Evolutionary conservation across 1,139 yeast species (phyloP).

Genomic region (Geotrichum candidum): DNA sequence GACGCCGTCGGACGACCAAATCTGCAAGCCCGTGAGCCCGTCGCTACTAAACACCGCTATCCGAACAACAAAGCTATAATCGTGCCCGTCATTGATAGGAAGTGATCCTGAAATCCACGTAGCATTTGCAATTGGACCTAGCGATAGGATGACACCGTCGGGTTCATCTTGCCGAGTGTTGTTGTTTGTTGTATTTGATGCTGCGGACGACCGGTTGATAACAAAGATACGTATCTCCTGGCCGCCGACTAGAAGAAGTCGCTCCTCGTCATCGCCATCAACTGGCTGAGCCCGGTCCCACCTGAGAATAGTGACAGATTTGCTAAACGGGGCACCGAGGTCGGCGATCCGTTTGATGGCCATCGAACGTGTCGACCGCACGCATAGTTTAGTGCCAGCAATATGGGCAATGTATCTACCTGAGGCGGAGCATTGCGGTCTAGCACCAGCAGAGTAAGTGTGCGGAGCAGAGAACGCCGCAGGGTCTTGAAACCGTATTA

Average conservation of each 20-base stretch:
- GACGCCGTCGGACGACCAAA: conserved; percentile 11
- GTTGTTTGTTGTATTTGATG: background rate
- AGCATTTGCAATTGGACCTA: conserved; percentile 10
- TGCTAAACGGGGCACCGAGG: conserved; percentile 9
- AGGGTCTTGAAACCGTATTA: background rate
- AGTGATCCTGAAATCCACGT: conserved; percentile 9
- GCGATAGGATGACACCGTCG: conserved; percentile 5
- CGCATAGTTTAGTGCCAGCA: conserved; percentile 4
- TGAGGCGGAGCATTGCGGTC: conserved; percentile 7
- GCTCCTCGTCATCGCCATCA: conserved; percentile 1
- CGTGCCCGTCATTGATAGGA: conserved; percentile 1
- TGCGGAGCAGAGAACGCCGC: background rate
- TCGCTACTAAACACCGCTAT: conserved; percentile 9
- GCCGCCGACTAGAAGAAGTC: conserved; percentile 4
- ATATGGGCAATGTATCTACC: conserved; percentile 10
- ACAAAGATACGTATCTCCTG: conserved; percentile 4
- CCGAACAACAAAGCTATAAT: conserved; percentile 6
- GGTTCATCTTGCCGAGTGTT: background rate
- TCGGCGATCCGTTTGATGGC: conserved; percentile 10
- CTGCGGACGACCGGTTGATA: background rate
- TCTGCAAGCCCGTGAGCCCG: conserved; percentile 9
- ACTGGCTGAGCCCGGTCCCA: conserved; percentile 1
- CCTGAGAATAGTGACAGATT: background rate
- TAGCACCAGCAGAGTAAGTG: background rate
- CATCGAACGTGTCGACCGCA: conserved; percentile 6